Evolutionary conservation across 2,329 filamentous ascomycete species (phyloP).

Genomic region (Hymenoscyphus infarciens): DNA sequence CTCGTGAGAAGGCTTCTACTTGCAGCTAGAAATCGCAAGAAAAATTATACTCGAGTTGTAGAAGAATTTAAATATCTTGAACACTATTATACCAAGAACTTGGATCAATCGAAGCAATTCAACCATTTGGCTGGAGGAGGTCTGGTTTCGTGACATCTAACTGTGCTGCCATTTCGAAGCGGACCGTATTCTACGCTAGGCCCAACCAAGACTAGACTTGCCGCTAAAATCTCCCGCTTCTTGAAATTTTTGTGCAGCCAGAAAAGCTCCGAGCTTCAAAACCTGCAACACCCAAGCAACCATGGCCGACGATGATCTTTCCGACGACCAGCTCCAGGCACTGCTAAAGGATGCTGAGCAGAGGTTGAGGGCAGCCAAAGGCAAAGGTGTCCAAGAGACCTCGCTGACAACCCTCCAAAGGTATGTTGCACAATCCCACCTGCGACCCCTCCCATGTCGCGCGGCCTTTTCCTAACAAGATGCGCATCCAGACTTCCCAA

Average conservation of each 20-base stretch:
- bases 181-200: background rate
- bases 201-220: background rate
- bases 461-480: constrained; percentile 15
- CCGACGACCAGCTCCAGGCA: constrained; percentile 60
- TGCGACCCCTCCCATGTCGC: background rate
- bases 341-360: constrained; percentile 61
- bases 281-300: constrained; percentile 4
- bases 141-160: background rate
- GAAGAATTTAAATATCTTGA: background rate
- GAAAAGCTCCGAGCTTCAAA: too few relatives aligned
- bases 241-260: constrained; percentile 11
- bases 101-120: background rate
- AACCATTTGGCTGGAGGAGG: too few relatives aligned
- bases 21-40: too few relatives aligned
- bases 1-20: too few relatives aligned
- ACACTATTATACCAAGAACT: too few relatives aligned
- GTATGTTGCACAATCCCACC: constrained; percentile 12
- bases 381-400: constrained; percentile 24
- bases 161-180: too few relatives aligned
- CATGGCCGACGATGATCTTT: constrained; percentile 45
- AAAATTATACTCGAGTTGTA: too few relatives aligned
- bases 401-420: constrained; percentile 19
- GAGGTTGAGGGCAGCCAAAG: constrained; percentile 44
- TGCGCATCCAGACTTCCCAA: constrained; percentile 22
- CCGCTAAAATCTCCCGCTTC: background rate